Base-by-base conservation (phyloP, 257 asterid genomes). In the Nyctanthes arbortristis region DNA sequence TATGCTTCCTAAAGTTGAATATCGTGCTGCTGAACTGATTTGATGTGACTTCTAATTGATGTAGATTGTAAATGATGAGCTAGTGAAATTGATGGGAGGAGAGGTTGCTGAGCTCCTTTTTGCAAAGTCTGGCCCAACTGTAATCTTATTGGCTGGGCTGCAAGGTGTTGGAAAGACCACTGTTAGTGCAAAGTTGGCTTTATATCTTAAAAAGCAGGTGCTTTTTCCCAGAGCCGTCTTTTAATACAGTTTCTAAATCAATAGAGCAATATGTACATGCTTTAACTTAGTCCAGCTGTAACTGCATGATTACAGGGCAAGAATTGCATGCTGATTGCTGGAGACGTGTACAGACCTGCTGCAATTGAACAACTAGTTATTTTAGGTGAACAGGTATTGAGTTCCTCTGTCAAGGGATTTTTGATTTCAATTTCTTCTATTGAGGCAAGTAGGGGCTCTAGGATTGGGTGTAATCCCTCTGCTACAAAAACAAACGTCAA, bases 81-180 rank as follows among this genome's bases (percentile, higher is more conserved):
- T 93, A 52, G 94, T 93, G 65, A 84, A 85, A 56, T 79, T 93
- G 67, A 93, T 93, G 99, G 99, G 99, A 35, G 96, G 96, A 77
- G 95, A 89, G 78, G 97, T 93, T 68, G 86, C 99, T 61, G 99
- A 93, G 77, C 88, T 93, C 69, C 87, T 75, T 13, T 91, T 77
- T 78, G 89, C 96, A 58, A 91, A 89, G 69, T 81, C 87, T 61
- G 83, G 75, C 37, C 99, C 99, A 22, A 91, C 96, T 45, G 88
- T 91, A 55, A 91, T 93, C 76, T 77, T 93, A 75, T 84, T 93
- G 83, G 99, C 99, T 30, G 97, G 99, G 66, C 75, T 93, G 77
- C 99, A 93, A 87, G 97, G 99, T 80, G 99, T 93, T 82, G 99
- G 99, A 75, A 93, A 93, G 86, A 93, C 99, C 47, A 91, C 99